phyloP scores from a whole-genome alignment of 352 stramenopile genomes.

The Phytopythium vexans region DNA sequence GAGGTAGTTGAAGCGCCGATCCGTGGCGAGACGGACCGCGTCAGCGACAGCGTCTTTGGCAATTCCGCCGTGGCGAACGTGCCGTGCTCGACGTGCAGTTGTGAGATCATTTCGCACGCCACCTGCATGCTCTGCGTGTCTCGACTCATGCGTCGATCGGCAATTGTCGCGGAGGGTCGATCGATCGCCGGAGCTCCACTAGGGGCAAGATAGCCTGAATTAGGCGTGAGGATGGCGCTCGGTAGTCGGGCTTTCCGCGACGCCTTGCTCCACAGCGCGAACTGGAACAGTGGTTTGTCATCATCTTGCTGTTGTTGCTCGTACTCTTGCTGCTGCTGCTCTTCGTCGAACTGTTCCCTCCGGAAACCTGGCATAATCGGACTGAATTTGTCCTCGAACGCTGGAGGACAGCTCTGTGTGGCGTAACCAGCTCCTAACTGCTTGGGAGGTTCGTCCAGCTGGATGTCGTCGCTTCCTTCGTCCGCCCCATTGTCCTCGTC shows the following conservation, averaged over 20 bases:
- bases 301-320: conserved; percentile 6
- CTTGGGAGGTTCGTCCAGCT: conserved; percentile 3
- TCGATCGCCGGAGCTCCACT: not conserved
- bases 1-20: conserved; percentile 26
- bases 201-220: not conserved
- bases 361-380: too few relatives aligned
- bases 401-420: too few relatives aligned
- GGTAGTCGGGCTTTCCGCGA: conserved; percentile 34
- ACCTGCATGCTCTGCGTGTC: conserved; percentile 13
- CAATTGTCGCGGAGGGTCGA: not conserved
- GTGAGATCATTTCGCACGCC: conserved; percentile 30
- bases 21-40: conserved; percentile 44
- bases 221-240: conserved; percentile 38
- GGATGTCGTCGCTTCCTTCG: not conserved
- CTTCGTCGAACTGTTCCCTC: not conserved
- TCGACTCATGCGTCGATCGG: conserved; percentile 4
- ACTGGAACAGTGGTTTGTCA: conserved; percentile 36
- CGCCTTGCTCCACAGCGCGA: conserved; percentile 62
- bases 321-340: conserved; percentile 5
- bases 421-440: not conserved
- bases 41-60: conserved; percentile 38
- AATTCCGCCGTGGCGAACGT: conserved; percentile 15
- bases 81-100: conserved; percentile 27
- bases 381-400: too few relatives aligned
- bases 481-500: conserved; percentile 10